phyloP scores from a whole-genome alignment of 805 yeast species.

The Ogataea ganodermae region DNA sequence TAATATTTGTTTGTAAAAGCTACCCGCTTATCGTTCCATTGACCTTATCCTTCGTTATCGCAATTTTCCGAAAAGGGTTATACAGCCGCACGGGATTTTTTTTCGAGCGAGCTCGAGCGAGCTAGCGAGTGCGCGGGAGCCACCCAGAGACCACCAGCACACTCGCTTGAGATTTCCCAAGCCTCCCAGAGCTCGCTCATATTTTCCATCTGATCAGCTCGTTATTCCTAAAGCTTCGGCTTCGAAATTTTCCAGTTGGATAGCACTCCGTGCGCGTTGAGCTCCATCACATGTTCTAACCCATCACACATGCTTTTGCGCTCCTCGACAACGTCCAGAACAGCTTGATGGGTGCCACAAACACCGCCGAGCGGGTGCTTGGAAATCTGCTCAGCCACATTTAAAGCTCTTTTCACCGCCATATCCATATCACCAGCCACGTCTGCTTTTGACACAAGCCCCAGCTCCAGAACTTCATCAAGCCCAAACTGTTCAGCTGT shows the following conservation, averaged over 20 bases:
- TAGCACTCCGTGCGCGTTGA: constrained; percentile 9
- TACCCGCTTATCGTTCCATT: background rate
- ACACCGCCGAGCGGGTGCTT: constrained; percentile 58
- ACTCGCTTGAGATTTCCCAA: no score
- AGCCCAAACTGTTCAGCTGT: constrained; percentile 60
- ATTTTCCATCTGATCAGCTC: no score
- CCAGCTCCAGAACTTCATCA: constrained; percentile 56
- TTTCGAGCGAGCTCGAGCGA: background rate
- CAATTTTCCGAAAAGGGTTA: constrained; percentile 3
- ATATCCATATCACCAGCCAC: constrained; percentile 47
- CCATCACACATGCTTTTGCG: constrained; percentile 43
- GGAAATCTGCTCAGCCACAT: constrained; percentile 51
- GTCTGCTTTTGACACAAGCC: constrained; percentile 48
- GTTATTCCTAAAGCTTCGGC: background rate
- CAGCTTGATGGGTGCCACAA: constrained; percentile 58
- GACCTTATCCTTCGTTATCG: constrained; percentile 1
- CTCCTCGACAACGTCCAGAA: constrained; percentile 46
- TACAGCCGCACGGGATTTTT: background rate
- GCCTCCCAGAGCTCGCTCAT: no score
- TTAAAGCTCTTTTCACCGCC: constrained; percentile 52
- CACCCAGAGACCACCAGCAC: no score
- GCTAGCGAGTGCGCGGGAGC: no score
- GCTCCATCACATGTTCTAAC: constrained; percentile 48
- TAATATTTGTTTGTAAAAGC: no score
- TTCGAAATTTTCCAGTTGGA: background rate